A percentile compares a stretch with the other conserved stretches of the same genome.
phyloP scores from a whole-genome alignment of 2,329 filamentous ascomycete genomes.

The Pseudocercospora macadamiae region DNA sequence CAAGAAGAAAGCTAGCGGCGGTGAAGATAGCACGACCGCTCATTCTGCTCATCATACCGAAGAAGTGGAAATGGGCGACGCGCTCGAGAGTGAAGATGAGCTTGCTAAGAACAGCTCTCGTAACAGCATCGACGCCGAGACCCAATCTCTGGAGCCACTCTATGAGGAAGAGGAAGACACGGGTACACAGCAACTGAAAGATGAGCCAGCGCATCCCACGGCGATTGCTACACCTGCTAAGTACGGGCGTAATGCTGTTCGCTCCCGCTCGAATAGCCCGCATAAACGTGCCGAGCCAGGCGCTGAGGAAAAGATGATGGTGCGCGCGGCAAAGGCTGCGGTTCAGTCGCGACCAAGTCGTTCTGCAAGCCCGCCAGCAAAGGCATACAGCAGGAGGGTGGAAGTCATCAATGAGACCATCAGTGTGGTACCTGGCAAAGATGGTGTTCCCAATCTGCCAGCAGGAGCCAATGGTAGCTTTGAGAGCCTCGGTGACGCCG shows the following conservation, averaged over 20 bases:
- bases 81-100: conserved; percentile 35
- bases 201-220: conserved; percentile 33
- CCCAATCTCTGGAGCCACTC: conserved; percentile 35
- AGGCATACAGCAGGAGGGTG: conserved; percentile 24
- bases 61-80: conserved; percentile 23
- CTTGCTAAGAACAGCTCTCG: conserved; percentile 15
- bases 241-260: conserved; percentile 24
- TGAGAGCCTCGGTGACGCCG: no score
- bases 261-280: conserved; percentile 32
- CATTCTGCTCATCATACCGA: conserved; percentile 12
- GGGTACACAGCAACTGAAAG: conserved; percentile 25
- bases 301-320: conserved; percentile 27
- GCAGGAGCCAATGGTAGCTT: conserved; percentile 18
- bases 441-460: conserved; percentile 27
- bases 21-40: conserved; percentile 15
- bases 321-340: conserved; percentile 29
- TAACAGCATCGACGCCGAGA: conserved; percentile 33
- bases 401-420: conserved; percentile 23
- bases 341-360: conserved; percentile 22
- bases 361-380: conserved; percentile 26
- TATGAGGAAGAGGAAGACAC: conserved; percentile 39
- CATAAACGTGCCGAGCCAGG: conserved; percentile 26
- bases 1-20: conserved; percentile 16
- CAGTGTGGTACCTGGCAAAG: conserved; percentile 27
- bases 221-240: conserved; percentile 35